phyloP scores from a whole-genome alignment of 176 grass and related monocot genomes.

The Carex myosuroides region DNA sequence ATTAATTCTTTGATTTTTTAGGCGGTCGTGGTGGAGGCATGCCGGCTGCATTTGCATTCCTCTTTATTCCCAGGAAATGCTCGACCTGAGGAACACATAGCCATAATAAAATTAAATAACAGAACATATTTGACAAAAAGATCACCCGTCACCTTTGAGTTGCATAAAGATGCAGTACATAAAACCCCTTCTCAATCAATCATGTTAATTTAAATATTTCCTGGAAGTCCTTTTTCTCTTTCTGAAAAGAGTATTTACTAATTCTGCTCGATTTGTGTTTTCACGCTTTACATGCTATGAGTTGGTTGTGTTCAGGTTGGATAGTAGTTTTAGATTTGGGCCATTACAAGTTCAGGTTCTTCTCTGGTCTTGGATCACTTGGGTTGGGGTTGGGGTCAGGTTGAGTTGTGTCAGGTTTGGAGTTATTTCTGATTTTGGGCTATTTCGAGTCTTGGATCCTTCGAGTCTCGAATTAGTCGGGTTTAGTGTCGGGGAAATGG shows the following conservation, averaged over 20 bases:
- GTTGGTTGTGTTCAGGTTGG: background rate
- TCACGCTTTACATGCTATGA: background rate
- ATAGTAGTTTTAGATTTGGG: background rate
- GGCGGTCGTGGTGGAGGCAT: slow-evolving; percentile 45
- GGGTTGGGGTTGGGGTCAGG: background rate
- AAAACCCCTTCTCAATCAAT: background rate
- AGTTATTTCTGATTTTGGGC: background rate
- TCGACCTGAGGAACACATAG: slow-evolving; percentile 36
- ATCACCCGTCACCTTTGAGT: background rate
- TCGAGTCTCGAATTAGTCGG: background rate
- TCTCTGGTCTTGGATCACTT: background rate
- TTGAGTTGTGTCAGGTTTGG: background rate
- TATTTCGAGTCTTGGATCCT: background rate
- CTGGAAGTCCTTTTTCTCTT: background rate
- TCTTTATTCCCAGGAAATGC: slow-evolving; percentile 71
- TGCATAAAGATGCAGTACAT: background rate
- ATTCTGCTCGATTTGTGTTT: background rate
- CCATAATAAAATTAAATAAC: background rate
- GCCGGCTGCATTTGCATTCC: slow-evolving; percentile 41
- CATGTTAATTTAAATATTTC: background rate
- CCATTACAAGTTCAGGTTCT: background rate
- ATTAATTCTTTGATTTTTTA: slow-evolving; percentile 64
- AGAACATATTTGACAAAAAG: background rate
- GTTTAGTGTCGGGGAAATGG: background rate
- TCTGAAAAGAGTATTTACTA: background rate